Evolutionary conservation across 495 filamentous ascomycete species (phyloP), one percentile per base, ranked within the genome.

Genomic region (Podospora fimiseda): DNA sequence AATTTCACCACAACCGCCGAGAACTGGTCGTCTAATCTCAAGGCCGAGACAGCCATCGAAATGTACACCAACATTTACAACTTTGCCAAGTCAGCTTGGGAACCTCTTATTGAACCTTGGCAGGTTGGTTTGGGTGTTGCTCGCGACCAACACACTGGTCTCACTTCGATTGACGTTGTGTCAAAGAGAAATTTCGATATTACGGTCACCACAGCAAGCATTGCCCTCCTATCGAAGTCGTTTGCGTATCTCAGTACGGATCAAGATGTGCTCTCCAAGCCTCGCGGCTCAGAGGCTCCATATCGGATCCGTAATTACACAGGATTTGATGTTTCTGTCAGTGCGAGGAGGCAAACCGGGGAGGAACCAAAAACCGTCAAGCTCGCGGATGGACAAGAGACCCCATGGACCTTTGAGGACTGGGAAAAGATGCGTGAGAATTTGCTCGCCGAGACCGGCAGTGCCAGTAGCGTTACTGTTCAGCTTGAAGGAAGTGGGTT

Each of bases 31-130:
- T 85, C 84, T 15, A 85, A 84, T 9, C 76, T 97, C 70, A 89
- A 81, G 59, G 90, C 89, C 2, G 90, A 96, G 62, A 88, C 89
- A 0, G 89, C 75, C 30, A 84, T 97, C 49, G 89, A 97, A 58
- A 90, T 89, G 52, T 96, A 93, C 67, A 76, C 94, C 60, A 98
- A 97, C 65, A 84, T 97, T 47, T 97, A 94, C 75, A 98, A 97
- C 67, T 98, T 98, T 69, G 91, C 93, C 18, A 97, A 98, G 67
- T 97, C 94, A 1, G 88, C 90, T 8, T 98, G 93, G 93, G 93
- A 97, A 67, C 93, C 93, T 8, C 73, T 98, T 27, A 85, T 97
- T 21, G 93, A 98, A 66, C 93, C 94, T 27, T 98, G 93, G 93
- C 84, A 93, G 54, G 72, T 97, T 18, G 92, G 91, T 22, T 84